Percentiles rank a stretch among this genome's conserved stretches.
phyloP scores from a whole-genome alignment of 768 basidiomycete genomes.

The Heimioporus sp. region DNA sequence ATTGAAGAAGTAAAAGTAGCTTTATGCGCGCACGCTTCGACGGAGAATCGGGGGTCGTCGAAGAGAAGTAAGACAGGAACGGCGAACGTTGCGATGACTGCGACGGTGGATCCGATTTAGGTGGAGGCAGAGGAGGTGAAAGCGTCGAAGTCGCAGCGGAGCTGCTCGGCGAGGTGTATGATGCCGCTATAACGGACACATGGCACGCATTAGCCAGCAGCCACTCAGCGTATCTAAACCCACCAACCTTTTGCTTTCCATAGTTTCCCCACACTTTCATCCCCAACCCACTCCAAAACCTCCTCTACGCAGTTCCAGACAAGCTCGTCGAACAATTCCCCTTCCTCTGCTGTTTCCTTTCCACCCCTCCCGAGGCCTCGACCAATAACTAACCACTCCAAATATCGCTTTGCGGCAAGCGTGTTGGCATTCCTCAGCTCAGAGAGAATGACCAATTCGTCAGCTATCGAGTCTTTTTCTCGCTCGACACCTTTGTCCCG shows the following conservation, averaged over 20 bases:
- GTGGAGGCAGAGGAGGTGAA: slow-evolving; percentile 8
- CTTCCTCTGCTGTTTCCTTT: slow-evolving; percentile 19
- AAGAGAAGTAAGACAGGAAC: slow-evolving; percentile 67
- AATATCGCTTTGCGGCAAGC: slow-evolving; percentile 61
- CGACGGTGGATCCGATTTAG: slow-evolving; percentile 6
- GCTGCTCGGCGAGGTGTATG: slow-evolving; percentile 40
- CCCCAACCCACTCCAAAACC: slow-evolving; percentile 43
- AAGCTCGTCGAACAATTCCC: slow-evolving; percentile 62
- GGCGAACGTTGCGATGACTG: slow-evolving; percentile 15
- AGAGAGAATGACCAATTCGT: slow-evolving; percentile 28
- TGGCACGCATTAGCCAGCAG: neutral
- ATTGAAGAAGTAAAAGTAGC: slow-evolving; percentile 73
- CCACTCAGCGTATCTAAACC: neutral
- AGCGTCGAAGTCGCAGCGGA: neutral
- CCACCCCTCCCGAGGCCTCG: slow-evolving; percentile 39
- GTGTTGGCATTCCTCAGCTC: slow-evolving; percentile 21
- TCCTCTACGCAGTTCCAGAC: slow-evolving; percentile 54
- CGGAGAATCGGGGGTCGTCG: slow-evolving; percentile 79
- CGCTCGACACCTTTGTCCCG: slow-evolving; percentile 23
- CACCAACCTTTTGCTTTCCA: slow-evolving; percentile 69
- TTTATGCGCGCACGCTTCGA: slow-evolving; percentile 74
- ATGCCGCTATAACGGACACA: slow-evolving; percentile 39
- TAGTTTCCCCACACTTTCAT: slow-evolving; percentile 55
- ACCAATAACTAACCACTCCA: slow-evolving; percentile 79
- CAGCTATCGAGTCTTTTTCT: slow-evolving; percentile 20